phyloP scores from a whole-genome alignment of 805 yeast genomes.

The Blastobotrys peoriensis region DNA sequence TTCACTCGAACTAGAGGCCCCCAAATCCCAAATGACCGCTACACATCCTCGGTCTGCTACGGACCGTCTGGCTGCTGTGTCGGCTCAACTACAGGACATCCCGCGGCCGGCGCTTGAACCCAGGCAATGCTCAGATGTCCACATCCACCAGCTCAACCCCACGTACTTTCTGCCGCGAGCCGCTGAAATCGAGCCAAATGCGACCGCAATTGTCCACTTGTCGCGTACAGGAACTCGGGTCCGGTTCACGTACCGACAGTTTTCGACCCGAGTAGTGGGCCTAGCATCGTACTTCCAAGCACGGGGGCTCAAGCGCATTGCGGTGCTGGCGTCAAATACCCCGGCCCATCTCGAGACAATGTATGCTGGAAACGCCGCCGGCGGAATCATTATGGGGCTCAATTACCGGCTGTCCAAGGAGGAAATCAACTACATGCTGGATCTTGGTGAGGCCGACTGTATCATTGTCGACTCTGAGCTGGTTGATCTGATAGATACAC shows the following conservation, averaged over 20 bases:
- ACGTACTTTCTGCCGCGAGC: conserved; percentile 31
- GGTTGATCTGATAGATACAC: conserved; percentile 17
- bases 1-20: no score
- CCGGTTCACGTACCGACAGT: conserved; percentile 23
- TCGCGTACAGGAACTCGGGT: conserved; percentile 18
- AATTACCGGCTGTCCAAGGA: conserved; percentile 28
- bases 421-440: conserved; percentile 28
- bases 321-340: conserved; percentile 31
- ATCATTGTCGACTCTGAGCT: conserved; percentile 27
- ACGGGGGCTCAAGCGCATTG: conserved; percentile 22
- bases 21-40: no score
- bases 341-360: conserved; percentile 33
- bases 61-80: no score
- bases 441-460: conserved; percentile 27
- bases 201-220: conserved; percentile 29
- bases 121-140: no score
- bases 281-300: conserved; percentile 28
- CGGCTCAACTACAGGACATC: no score
- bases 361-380: conserved; percentile 30
- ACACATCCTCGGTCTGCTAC: no score
- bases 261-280: conserved; percentile 25
- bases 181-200: conserved; percentile 32
- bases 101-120: no score
- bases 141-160: conserved; percentile 31
- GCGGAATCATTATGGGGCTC: conserved; percentile 30